Base-by-base conservation (phyloP, 2,329 filamentous ascomycete species). In the Pezicula carpinea region DNA sequence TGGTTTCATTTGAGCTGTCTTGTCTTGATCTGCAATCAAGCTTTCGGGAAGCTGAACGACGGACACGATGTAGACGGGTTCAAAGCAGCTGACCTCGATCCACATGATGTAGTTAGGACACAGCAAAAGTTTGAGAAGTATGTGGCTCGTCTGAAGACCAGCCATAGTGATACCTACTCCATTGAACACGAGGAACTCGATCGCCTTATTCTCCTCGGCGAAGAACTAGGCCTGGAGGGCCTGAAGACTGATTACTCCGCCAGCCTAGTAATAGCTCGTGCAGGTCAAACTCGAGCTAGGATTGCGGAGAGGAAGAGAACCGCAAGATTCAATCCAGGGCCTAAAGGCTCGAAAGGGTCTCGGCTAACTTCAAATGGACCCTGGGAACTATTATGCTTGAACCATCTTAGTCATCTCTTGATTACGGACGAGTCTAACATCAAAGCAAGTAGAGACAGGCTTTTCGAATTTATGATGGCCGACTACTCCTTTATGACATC, bases 401-500 rank as follows among this genome's bases (percentile, higher is more conserved):
- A 55, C 44, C 52, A 56, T 31, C 47, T 50, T 10, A 49, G 46
- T 11, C 47, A 43, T 29, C 39, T 54, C 6, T 36, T 42, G 11
- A 47, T 49, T 15, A 23, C 48, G n/a, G 53, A 53, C 29, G 51
- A 51, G 11, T 39, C 43, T 3, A 42, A 50, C 15, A 40, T 53
- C 41, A 48, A 40, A 38, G 36, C 43, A 40, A 45, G 40, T 1
- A 52, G 46, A 43, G 52, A 56, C 18, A 39, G 44, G 14, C 33
- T 46, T 17, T 53, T 50, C 18, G 48, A 52, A 7, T 56, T 56
- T 40, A 31, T 56, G 18, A 38, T 48, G 34, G 50, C 52, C 1
- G 54, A 56, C 26, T 56, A 53, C 34, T 47, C 50, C 1, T 52
- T 54, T 31, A 48, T 56, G 49, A 38, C 46, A 13, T 53, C 54